Base-by-base conservation (phyloP, 176 grass and related monocot species). In the Aegilops speltoides region DNA sequence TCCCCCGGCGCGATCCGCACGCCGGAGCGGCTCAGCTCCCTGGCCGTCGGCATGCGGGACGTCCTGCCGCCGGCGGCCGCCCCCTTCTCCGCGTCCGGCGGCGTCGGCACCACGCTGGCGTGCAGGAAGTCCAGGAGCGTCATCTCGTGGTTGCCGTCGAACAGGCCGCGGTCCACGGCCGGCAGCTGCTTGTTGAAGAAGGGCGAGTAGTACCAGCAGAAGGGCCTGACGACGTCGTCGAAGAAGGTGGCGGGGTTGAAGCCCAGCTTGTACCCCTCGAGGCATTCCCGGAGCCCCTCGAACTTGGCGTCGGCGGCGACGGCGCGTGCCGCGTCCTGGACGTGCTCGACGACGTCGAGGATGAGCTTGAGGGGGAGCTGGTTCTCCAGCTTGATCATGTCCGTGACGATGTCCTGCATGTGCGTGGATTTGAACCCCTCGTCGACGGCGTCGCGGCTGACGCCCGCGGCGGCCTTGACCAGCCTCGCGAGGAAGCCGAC, bases 131-230 rank as follows among this genome's bases (percentile, higher is more conserved):
- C 73, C 45, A 76, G 73, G 12, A 76, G 73, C 24, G 45, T 22
- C 26, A 48, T 28, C 26, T 38, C 48, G 3, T 1, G 41, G 8
- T 23, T 29, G 78, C 0, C 25, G 6, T 56, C 77, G 64, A 3
- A 5, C 36, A 15, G 17, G 14, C 14, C 26, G 50, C 50, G 50
- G 50, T 54, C 50, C 41, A 43, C 38, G 8, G 54, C 34, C 4
- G 45, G 59, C 1, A 31, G 1, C 57, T 69, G 71, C 69, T 29
- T 79, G 15, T 14, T 45, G 68, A 48, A 33, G 87, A 92, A 92
- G 2, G 91, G 87, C 10, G 91, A 89, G 76, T 92, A 92, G 76
- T 92, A 92, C 87, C 69, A 92, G 80, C 87, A 89, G 84, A 92
- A 92, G 4, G 38, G 3, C 76, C 59, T 4, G 69, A 92, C 22